Base-by-base conservation (phyloP, 1,284 basidiomycete species). In the Retiboletus flavoniger region DNA sequence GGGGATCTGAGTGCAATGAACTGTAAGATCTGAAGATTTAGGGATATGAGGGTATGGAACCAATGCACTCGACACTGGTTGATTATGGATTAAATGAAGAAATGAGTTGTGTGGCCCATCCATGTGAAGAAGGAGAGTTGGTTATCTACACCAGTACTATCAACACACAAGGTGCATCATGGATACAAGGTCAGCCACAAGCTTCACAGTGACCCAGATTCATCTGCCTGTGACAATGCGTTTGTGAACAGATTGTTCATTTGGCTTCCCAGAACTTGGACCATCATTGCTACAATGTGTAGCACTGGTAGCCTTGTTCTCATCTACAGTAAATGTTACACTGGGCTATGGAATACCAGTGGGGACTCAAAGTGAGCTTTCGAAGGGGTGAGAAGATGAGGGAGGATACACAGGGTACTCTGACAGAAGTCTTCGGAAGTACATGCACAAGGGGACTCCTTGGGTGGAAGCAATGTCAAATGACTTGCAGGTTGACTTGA, bases 141-240 rank as follows among this genome's bases (percentile, higher is more conserved):
- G 70, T 69, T 8, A 63, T 66, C 67, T 69, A 47, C 14, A 68
- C 11, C 85, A 79, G 13, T 11, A 8, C 28, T 21, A 21, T 90
- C 87, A 19, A 86, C 89, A 46, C 10, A 6, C 3, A 4, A 5
- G 35, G 47, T 24, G 34, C 13, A 13, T 32, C 41, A 2, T n/a
- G 7, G 7, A 16, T 34, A 39, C 16, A 9, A 7, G 14, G 13
- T n/a, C 9, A 65, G 83, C 58, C 62, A 87, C 90, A 56, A 92
- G 72, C 71, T 95, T 95, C 38, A 95, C 71, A 0, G 93, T 91
- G 36, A 95, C 87, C 81, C 87, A 91, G 0, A 91, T 92, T 58
- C 81, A 78, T 26, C 89, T 71, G n/a, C 75, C 75, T 24, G 81
- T 72, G 3, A 91, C 78, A 54, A 87, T 81, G 28, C 75, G 79